A percentile compares a stretch with the other conserved stretches of the same genome.
Evolutionary conservation across 768 basidiomycete species (phyloP).

Genomic region (Strobilomyces echinocephalus): DNA sequence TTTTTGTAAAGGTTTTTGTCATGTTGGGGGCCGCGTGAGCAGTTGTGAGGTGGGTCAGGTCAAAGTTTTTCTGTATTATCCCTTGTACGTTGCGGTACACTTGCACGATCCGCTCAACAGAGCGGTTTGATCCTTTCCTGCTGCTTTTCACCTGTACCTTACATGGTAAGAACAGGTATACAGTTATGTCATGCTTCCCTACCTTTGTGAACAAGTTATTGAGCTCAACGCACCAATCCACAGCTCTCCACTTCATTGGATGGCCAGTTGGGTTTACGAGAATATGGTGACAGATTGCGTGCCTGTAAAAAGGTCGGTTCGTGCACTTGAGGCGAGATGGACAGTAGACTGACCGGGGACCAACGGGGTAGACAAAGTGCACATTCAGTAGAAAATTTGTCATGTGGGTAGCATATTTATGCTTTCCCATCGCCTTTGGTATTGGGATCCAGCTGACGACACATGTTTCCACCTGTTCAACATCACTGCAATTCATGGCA

Average conservation of each 20-base stretch:
- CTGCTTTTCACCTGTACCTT: background rate
- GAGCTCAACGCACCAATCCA: background rate
- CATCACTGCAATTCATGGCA: constrained; percentile 23
- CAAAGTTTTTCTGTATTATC: background rate
- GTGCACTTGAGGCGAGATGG: too few relatives aligned
- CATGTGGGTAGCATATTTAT: background rate
- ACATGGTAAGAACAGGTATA: too few relatives aligned
- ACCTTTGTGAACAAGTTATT: background rate
- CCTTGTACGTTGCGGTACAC: background rate
- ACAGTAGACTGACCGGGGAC: background rate
- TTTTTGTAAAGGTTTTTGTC: background rate
- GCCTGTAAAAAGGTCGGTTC: background rate
- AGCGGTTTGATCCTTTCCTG: background rate
- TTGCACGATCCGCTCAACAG: background rate
- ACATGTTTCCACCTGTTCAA: background rate
- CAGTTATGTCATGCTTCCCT: too few relatives aligned
- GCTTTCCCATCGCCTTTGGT: background rate
- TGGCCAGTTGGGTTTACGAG: background rate
- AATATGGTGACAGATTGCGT: background rate
- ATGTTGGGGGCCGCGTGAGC: background rate
- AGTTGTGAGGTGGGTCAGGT: background rate
- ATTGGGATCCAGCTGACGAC: background rate
- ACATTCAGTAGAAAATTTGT: background rate
- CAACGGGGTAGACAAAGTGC: background rate
- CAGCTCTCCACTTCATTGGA: background rate